Evolutionary conservation across 2,329 filamentous ascomycete genomes (phyloP), one percentile per base, ranked within the genome.

Genomic region (Claviceps sp.): DNA sequence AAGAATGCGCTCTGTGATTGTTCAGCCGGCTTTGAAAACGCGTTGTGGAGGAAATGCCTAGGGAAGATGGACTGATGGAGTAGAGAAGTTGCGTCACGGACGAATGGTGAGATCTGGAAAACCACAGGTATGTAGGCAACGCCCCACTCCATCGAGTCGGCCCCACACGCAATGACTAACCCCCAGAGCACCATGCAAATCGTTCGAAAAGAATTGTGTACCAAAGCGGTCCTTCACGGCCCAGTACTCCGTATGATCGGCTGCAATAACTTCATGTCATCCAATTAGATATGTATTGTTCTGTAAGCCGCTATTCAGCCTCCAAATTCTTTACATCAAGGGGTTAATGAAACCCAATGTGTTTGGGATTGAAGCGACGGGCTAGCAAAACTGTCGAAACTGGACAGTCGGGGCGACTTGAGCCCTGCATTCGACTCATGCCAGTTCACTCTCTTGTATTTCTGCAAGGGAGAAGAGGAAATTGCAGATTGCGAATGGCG

Each of bases 11-110:
- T 22, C 36, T 47, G 39, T 13, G 4, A 7, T 38, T 14, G 14
- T 23, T 6, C 2, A n/a, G 16, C 2, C n/a, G 4, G n/a, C n/a
- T 37, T 16, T 23, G 11, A 43, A 16, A 16, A 37, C 4, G 26
- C 2, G 23, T 11, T n/a, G 48, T 43, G 6, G 20, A 23, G 34
- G n/a, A 20, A 17, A 39, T 39, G 42, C 5, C 36, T 40, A 22
- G 23, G n/a, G 14, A 45, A 52, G 50, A 52, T 17, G 37, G 38
- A 23, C n/a, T 17, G 50, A 52, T 17, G 37, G 38, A 23, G 22
- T 20, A 36, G 26, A 29, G 16, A 37, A 38, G 20, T 29, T 47
- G 43, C 50, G 50, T 51, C 50, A 51, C 50, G 43, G 17, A 26
- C 6, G 13, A n/a, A 9, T 39, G 37, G 37, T 39, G 37, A 29